Evolutionary conservation across 805 yeast species (phyloP), one percentile per base, ranked within the genome.

Genomic region (Yarrowia sp.): DNA sequence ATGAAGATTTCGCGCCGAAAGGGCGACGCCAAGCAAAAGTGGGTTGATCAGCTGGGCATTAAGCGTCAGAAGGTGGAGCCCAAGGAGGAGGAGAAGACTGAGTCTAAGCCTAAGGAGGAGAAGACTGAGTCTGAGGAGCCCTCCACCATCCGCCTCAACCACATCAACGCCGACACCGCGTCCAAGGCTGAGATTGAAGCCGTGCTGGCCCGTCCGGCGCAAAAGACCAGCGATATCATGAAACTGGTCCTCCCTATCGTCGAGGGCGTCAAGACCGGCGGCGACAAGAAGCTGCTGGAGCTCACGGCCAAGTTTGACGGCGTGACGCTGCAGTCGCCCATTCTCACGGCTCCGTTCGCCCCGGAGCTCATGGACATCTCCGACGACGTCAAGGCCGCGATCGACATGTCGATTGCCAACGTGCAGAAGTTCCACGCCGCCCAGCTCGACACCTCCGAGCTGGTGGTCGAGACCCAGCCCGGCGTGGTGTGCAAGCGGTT

Each of bases 401-500:
- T 95, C 71, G 99, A 95, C 76, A 80, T 95, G 70, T 92, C 98
- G 24, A 88, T 92, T 79, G 87, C 84, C 70, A 95, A 95, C 78
- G 95, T 95, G 69, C 87, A 86, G 74, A 90, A 87, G 79, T 95
- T 95, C 87, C 99, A 95, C 79, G 86, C 87, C 34, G 99, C 98
- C 4, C 99, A 95, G 79, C 53, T 73, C 20, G 92, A 91, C 71
- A 81, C 80, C 30, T 83, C 82, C 70, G 89, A 87, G 68, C 80
- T 94, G 78, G 83, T 83, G 9, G 97, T 95, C 46, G 98, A 94
- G 79, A 95, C 99, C 0, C 83, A 90, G 69, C 96, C 97, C 2
- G 99, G 99, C 72, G 98, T 95, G 33, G 79, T 84, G 66, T 95
- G 99, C 81, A 91, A 97, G 19, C 87, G 99, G 74, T 95, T 95